phyloP scores from a whole-genome alignment of 768 basidiomycete species.

The Sarcomyxa edulis region DNA sequence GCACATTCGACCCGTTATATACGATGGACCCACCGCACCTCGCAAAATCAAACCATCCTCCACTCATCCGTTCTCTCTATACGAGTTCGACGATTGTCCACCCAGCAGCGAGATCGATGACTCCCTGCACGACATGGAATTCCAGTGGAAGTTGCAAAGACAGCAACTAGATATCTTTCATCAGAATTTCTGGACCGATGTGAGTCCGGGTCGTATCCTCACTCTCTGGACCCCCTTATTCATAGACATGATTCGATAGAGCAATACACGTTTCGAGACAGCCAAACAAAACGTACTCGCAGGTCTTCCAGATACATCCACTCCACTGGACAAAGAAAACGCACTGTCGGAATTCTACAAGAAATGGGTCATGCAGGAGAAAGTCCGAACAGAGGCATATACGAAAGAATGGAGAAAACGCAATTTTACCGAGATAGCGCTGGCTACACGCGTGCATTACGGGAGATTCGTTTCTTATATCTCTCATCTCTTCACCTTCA shows the following conservation, averaged over 20 bases:
- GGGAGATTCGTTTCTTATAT: slow-evolving; percentile 34
- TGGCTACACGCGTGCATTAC: slow-evolving; percentile 54
- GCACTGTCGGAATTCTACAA: slow-evolving; percentile 70
- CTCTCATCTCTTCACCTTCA: slow-evolving; percentile 16
- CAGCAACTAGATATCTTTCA: slow-evolving; percentile 73
- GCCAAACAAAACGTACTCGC: slow-evolving; percentile 56
- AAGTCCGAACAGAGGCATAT: slow-evolving; percentile 49
- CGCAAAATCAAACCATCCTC: slow-evolving; percentile 15
- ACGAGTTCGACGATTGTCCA: slow-evolving; percentile 49
- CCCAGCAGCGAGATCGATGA: too few relatives aligned
- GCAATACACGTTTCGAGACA: slow-evolving; percentile 73
- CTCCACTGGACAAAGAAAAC: slow-evolving; percentile 54
- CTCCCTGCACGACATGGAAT: slow-evolving; percentile 46
- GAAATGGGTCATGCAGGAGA: slow-evolving; percentile 72
- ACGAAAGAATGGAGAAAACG: slow-evolving; percentile 62
- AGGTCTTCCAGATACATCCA: slow-evolving; percentile 46
- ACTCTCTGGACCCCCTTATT: background rate
- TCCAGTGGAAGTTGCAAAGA: slow-evolving; percentile 66
- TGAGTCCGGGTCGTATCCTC: too few relatives aligned
- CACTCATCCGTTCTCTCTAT: slow-evolving; percentile 74
- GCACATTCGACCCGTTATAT: slow-evolving; percentile 74
- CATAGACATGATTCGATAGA: slow-evolving; percentile 35
- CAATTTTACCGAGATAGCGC: slow-evolving; percentile 48
- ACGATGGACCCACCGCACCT: slow-evolving; percentile 44
- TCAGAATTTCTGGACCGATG: slow-evolving; percentile 78